A percentile compares a stretch with the other conserved stretches of the same genome.
phyloP scores from a whole-genome alignment of 148 eudicot species.

The Fagopyrum homotropicum region DNA sequence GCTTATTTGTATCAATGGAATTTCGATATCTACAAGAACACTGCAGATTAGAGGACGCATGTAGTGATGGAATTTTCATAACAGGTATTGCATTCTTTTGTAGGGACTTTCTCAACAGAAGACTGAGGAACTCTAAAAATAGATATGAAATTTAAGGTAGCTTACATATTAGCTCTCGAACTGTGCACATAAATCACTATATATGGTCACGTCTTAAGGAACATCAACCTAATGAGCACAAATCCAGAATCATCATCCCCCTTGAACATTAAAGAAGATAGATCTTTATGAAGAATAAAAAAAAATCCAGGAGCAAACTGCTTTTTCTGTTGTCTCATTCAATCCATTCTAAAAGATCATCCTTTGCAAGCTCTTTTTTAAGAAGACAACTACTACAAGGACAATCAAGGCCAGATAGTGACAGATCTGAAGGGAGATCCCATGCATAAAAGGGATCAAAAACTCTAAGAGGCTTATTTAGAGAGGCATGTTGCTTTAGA shows the following conservation, averaged over 20 bases:
- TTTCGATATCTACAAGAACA: too few relatives aligned
- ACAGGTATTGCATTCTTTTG: too few relatives aligned
- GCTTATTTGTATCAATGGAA: too few relatives aligned
- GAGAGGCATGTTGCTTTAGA: slow-evolving; percentile 16
- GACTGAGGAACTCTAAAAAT: too few relatives aligned
- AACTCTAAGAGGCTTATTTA: slow-evolving; percentile 26
- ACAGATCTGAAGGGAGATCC: slow-evolving; percentile 67
- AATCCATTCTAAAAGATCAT: slow-evolving; percentile 60
- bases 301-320: slow-evolving; percentile 62
- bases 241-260: slow-evolving; percentile 54
- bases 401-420: slow-evolving; percentile 45
- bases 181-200: slow-evolving; percentile 12
- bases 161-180: slow-evolving; percentile 2
- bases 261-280: slow-evolving; percentile 31
- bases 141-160: background rate
- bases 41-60: too few relatives aligned
- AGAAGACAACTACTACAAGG: slow-evolving; percentile 64
- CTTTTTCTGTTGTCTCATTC: slow-evolving; percentile 72
- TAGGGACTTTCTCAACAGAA: too few relatives aligned
- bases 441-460: slow-evolving; percentile 53
- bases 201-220: slow-evolving; percentile 38
- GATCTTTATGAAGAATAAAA: slow-evolving; percentile 40
- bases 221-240: slow-evolving; percentile 51
- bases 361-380: slow-evolving; percentile 45
- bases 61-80: too few relatives aligned